These are phyloP conservation scores for Syncephalastrum sp. DNA, from an alignment of 371 early-diverging fungal species.

Conservation along the genomic window DNA sequence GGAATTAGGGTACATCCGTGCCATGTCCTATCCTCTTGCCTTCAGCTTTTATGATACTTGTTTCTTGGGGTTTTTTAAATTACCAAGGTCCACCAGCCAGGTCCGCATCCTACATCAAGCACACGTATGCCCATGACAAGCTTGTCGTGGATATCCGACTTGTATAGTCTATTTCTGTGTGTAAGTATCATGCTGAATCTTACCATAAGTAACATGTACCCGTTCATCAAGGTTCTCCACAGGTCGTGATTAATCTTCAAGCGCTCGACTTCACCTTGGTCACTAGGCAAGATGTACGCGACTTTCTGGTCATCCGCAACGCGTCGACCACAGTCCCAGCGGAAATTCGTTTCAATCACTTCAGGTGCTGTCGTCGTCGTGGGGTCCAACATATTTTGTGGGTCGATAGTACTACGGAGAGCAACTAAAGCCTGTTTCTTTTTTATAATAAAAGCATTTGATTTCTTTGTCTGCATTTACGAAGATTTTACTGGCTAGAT, in stretches of 20 bases:
- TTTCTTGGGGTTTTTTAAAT: not conserved
- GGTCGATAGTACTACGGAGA: too few species aligned
- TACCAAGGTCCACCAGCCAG: conserved; percentile 48
- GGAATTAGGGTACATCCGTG: conserved; percentile 38
- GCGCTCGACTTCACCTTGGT: conserved; percentile 37
- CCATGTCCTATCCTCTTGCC: conserved; percentile 37
- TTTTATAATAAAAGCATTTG: too few species aligned
- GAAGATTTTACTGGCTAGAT: too few species aligned
- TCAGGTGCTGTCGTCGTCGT: not conserved
- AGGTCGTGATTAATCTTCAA: conserved; percentile 36
- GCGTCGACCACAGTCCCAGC: conserved; percentile 29
- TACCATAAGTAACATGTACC: not conserved
- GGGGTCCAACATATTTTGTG: too few species aligned
- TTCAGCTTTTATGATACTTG: not conserved
- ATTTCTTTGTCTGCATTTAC: too few species aligned
- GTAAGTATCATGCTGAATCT: too few species aligned
- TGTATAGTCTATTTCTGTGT: conserved; percentile 23
- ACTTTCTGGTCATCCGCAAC: conserved; percentile 28
- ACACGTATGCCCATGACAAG: conserved; percentile 36
- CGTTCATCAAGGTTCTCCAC: conserved; percentile 19
- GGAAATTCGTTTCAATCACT: conserved; percentile 7
- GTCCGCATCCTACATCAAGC: conserved; percentile 50
- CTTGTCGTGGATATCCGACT: conserved; percentile 39
- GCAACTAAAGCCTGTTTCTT: too few species aligned
- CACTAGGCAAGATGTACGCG: conserved; percentile 45